Evolutionary conservation across 805 yeast genomes (phyloP), one percentile per base, ranked within the genome.

Genomic region (Cyberlindnera mrakii): DNA sequence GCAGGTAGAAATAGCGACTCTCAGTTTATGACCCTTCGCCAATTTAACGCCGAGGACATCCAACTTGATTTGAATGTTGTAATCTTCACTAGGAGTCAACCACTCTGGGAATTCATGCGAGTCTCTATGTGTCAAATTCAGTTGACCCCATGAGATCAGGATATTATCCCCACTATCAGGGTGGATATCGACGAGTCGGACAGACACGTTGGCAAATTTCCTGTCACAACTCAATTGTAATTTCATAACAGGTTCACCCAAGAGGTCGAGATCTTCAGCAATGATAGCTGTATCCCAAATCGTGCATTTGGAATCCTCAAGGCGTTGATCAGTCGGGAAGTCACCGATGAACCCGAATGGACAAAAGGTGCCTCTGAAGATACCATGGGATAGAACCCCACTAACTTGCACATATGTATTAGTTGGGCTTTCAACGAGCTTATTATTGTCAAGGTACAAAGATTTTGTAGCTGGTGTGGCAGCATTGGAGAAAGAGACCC

Each of bases 261-360:
- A 42, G 1, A 70, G 42, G 1, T 62, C 61, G 9, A 53, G 7
- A 23, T 57, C 59, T 4, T 52, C 47, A 0, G 43, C 33, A 18
- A 67, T 39, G 6, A 43, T 45, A 1, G 48, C 60, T 14, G 68
- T 52, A 38, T 69, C 74, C 43, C 68, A 65, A 5, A 59, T 57
- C 14, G 59, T 38, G 46, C 71, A 63, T 42, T 69, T 71, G 6
- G 65, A 50, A 46, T 71, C 74, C 47, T 71, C 74, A 35, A 60
- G 46, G 42, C 60, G 63, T 46, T 71, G 75, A 44, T 71, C 74
- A 10, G 69, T 59, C 19, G 75, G 74, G 54, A 70, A 71, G 43
- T 70, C 74, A 32, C 74, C 75, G 19, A 53, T 59, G 48, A 66
- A 68, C 2, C 75, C 75, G 51, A 70, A 70, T 35, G 75, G 75